A percentile compares a stretch with the other conserved stretches of the same genome.
Conservation (phyloP, 2,329 filamentous ascomycete species). For the Metarhizium album region DNA sequence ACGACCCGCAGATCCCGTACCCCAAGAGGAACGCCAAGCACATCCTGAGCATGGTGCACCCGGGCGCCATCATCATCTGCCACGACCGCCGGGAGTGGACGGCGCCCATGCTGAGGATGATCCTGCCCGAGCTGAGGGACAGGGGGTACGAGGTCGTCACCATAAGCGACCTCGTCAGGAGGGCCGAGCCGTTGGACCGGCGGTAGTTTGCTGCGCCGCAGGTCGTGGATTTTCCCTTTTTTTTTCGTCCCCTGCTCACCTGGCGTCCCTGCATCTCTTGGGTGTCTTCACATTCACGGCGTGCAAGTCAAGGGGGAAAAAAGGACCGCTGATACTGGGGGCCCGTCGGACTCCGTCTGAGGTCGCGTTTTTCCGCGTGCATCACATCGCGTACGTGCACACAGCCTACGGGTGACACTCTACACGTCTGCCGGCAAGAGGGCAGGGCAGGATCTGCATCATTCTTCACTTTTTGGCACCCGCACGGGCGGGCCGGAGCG, state of each 20-base stretch:
- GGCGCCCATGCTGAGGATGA: constrained; percentile 60
- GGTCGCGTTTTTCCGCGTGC: too few relatives aligned
- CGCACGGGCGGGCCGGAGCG: too few relatives aligned
- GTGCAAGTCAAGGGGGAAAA: too few relatives aligned
- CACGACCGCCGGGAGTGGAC: constrained; percentile 83
- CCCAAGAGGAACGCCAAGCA: constrained; percentile 63
- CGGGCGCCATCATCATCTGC: constrained; percentile 73
- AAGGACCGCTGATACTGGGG: too few relatives aligned
- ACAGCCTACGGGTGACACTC: too few relatives aligned
- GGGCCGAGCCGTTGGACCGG: constrained; percentile 17
- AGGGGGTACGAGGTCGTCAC: constrained; percentile 64
- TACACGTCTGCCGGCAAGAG: too few relatives aligned
- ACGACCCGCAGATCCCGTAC: constrained; percentile 75
- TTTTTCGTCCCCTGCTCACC: neutral
- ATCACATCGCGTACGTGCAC: too few relatives aligned
- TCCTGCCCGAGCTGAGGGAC: constrained; percentile 59
- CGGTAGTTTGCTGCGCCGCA: constrained; percentile 6
- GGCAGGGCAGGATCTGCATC: too few relatives aligned
- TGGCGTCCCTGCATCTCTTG: too few relatives aligned
- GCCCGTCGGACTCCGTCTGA: too few relatives aligned
- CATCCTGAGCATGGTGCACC: constrained; percentile 66
- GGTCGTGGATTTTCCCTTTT: neutral
- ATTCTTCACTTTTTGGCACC: too few relatives aligned
- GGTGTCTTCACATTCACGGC: too few relatives aligned
- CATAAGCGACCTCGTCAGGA: constrained; percentile 53